phyloP scores from a whole-genome alignment of 2,329 filamentous ascomycete genomes.

The Aspergillus latus region DNA sequence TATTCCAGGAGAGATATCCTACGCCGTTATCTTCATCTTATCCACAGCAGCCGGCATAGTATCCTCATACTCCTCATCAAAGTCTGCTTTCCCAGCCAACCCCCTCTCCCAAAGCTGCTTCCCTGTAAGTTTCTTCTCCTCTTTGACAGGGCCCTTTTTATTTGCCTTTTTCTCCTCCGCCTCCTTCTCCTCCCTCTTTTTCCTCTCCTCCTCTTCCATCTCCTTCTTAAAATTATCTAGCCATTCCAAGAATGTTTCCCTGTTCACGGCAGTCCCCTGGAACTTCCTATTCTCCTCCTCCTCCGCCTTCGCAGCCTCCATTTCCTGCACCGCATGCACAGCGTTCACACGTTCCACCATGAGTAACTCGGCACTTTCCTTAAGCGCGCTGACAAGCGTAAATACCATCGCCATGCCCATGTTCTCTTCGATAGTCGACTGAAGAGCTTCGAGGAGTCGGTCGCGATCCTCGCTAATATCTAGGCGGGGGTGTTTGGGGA shows the following conservation, averaged over 20 bases:
- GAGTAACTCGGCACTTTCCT: constrained; percentile 86
- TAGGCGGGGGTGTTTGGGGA: constrained; percentile 69
- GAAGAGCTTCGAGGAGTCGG: constrained; percentile 67
- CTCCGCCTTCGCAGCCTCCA: constrained; percentile 63
- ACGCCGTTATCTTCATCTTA: constrained; percentile 69
- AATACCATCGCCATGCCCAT: constrained; percentile 98
- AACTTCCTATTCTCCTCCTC: constrained; percentile 96
- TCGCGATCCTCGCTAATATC: constrained; percentile 78
- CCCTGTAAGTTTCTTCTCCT: constrained; percentile 66
- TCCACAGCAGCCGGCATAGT: constrained; percentile 59
- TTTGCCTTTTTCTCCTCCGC: constrained; percentile 80
- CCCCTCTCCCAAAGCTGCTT: constrained; percentile 77
- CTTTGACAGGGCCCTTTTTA: constrained; percentile 69
- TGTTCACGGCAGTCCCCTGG: constrained; percentile 84
- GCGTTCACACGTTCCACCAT: constrained; percentile 71
- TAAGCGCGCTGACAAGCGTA: constrained; percentile 80
- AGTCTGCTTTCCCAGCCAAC: constrained; percentile 64
- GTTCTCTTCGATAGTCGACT: constrained; percentile 82
- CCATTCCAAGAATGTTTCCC: constrained; percentile 83
- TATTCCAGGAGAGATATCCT: constrained; percentile 17
- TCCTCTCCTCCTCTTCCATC: constrained; percentile 70
- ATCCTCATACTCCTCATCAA: constrained; percentile 67
- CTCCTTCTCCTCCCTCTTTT: constrained; percentile 69
- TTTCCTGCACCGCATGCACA: constrained; percentile 54
- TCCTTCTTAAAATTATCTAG: constrained; percentile 73